Percentiles rank a stretch among this genome's conserved stretches.
Evolutionary conservation across 2,329 filamentous ascomycete species (phyloP).

Genomic region (Zasmidium cellare): DNA sequence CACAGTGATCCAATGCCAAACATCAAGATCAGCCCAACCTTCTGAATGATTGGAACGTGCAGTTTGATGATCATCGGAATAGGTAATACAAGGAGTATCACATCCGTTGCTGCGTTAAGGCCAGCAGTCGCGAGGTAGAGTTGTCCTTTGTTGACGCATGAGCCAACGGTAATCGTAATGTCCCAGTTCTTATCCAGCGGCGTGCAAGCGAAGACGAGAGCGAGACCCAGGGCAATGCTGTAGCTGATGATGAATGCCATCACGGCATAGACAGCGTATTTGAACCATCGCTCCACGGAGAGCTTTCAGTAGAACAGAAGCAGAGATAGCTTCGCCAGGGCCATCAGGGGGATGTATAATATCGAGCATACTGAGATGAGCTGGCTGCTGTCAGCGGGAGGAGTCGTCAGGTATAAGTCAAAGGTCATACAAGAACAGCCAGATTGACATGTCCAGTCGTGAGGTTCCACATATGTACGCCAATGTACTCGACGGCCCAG

Average conservation of each 20-base stretch:
- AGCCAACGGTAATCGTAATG: slow-evolving; percentile 12
- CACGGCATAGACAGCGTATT: slow-evolving; percentile 9
- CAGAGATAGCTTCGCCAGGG: slow-evolving; percentile 17
- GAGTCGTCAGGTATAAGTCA: not conserved
- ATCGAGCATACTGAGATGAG: slow-evolving; percentile 10
- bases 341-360: slow-evolving; percentile 15
- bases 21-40: slow-evolving; percentile 14
- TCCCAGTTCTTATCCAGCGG: slow-evolving; percentile 15
- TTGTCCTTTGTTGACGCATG: slow-evolving; percentile 14
- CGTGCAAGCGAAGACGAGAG: slow-evolving; percentile 17
- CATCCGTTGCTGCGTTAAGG: slow-evolving; percentile 17
- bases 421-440: not conserved
- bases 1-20: slow-evolving; percentile 19
- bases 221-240: slow-evolving; percentile 8
- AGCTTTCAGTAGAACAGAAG: slow-evolving; percentile 17
- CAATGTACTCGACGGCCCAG: slow-evolving; percentile 5
- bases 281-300: slow-evolving; percentile 14
- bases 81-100: slow-evolving; percentile 12
- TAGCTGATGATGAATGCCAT: slow-evolving; percentile 14
- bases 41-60: slow-evolving; percentile 7
- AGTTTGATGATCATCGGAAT: slow-evolving; percentile 3
- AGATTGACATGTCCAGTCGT: not conserved
- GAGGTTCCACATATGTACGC: slow-evolving; percentile 16
- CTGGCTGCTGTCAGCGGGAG: not conserved
- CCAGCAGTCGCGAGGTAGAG: slow-evolving; percentile 19